Evolutionary conservation across 164 flowering plant species (phyloP).

Genomic region (Aristolochia fimbriata): DNA sequence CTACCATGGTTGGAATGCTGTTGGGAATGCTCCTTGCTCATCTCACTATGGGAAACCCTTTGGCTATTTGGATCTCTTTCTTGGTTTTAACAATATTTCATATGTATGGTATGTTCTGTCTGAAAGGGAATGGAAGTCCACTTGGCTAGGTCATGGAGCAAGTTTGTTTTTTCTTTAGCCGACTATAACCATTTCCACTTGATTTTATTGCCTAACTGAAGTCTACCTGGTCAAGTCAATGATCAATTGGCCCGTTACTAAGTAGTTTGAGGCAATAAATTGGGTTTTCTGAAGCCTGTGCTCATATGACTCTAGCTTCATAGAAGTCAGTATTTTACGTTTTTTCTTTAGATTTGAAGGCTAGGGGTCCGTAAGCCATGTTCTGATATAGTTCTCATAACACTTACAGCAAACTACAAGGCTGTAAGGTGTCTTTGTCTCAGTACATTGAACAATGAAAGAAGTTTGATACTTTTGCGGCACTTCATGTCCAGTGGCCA

Average conservation of each 20-base stretch:
- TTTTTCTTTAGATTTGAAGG: background rate
- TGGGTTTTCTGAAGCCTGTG: too few species aligned
- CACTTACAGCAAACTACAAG: slow-evolving; percentile 63
- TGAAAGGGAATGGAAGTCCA: background rate
- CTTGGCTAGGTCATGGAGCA: too few species aligned
- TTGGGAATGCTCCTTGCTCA: slow-evolving; percentile 94
- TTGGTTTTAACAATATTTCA: slow-evolving; percentile 81
- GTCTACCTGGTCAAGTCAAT: too few species aligned
- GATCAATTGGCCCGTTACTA: too few species aligned
- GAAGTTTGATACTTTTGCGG: slow-evolving; percentile 69
- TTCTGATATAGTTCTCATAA: background rate
- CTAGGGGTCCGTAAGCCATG: too few species aligned
- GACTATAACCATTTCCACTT: too few species aligned
- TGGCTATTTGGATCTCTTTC: slow-evolving; percentile 82
- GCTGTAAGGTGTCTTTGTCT: slow-evolving; percentile 83
- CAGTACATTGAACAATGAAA: slow-evolving; percentile 62
- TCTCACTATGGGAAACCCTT: slow-evolving; percentile 57
- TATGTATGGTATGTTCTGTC: slow-evolving; percentile 76
- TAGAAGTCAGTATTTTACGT: too few species aligned
- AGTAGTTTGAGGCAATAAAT: too few species aligned
- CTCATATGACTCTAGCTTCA: too few species aligned
- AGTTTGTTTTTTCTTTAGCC: too few species aligned
- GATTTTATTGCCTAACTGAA: too few species aligned
- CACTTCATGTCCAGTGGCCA: slow-evolving; percentile 69
- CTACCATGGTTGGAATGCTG: slow-evolving; percentile 97